Base-by-base conservation (phyloP, 108 stramenopile species). In the Pelagomonas calceolata region DNA sequence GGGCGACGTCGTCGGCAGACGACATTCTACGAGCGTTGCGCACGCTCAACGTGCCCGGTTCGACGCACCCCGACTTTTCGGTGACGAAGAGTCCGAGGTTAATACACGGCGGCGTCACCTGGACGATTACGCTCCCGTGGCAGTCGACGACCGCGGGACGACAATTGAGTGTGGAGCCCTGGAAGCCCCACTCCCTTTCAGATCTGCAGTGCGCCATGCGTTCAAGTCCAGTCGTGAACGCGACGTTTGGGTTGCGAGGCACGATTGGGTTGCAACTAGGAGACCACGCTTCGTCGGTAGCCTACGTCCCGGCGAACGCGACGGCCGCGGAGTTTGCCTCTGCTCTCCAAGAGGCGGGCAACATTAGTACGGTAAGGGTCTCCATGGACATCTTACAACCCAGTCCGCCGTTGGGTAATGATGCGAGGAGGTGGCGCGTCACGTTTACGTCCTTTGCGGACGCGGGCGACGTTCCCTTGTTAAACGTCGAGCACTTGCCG, bases 361-460 rank as follows among this genome's bases (percentile, higher is more conserved):
- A 60, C 21, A 12, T 26, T 26, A 3, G 18, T 26, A 26, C 51
- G 7, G 26, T 60, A 17, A 17, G 51, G 21, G 51, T 26, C 7
- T 60, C 51, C 51, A 26, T 60, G 21, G 51, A 60, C 51, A 26
- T 60, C 51, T 26, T 60, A 3, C 21, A 60, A 60, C 7, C 3
- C 21, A 26, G 10, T 1, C 21, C 51, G 21, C 51, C 51, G 51
- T 16, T 26, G 21, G 51, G 51, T 3, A 60, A 60, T 12, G 66
- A 65, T 26, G 77, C 78, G 37, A 67, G 43, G 39, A 66, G 76
- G 60, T 84, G 83, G 83, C 73, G 78, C 37, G 75, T 79, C 29
- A 84, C 83, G 26, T 84, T 84, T 63, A 51, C 68, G 37, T 73
- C 68, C 39, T 68, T 84, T 7, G 79, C 72, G 63, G 79, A 81